Conservation (phyloP, 305 asterid genomes). For the Stenogyne calaminthoides region DNA sequence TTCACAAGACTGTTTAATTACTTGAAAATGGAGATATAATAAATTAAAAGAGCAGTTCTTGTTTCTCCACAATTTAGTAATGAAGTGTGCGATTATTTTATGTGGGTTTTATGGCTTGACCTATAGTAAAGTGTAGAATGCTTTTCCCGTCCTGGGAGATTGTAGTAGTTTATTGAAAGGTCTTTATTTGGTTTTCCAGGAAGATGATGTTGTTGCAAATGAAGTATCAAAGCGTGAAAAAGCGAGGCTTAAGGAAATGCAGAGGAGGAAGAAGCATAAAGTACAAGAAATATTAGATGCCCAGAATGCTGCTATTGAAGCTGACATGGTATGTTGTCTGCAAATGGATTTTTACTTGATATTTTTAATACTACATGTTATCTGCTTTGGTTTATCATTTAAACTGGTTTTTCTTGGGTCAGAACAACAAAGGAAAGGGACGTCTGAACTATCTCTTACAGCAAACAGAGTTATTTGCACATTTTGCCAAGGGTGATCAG, state of each 20-base stretch:
- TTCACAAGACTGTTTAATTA: neutral
- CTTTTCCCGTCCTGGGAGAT: neutral
- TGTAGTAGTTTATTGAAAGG: conserved; percentile 2
- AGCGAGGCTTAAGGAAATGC: conserved; percentile 78
- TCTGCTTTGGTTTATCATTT: conserved; percentile 16
- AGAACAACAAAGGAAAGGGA: conserved; percentile 96
- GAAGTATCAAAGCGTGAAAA: conserved; percentile 78
- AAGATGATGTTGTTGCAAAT: conserved; percentile 46
- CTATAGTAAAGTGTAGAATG: conserved; percentile 1
- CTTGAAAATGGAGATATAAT: neutral
- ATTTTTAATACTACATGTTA: neutral
- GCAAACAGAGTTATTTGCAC: conserved; percentile 99
- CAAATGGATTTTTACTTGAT: neutral
- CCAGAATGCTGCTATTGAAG: conserved; percentile 93
- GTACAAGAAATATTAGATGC: conserved; percentile 83
- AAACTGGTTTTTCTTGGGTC: conserved; percentile 38
- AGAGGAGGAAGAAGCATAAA: conserved; percentile 79
- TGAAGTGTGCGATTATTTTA: neutral
- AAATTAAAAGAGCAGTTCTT: neutral
- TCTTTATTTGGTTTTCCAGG: conserved; percentile 44
- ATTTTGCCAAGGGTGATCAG: conserved; percentile 93
- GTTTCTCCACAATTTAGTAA: neutral
- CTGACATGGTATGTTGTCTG: conserved; percentile 76
- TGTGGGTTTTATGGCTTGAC: neutral
- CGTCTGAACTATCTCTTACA: conserved; percentile 89